Evolutionary conservation across 192 early-diverging fungal genomes (phyloP), one percentile per base, ranked within the genome.

Genomic region (Dimargaris xerosporica): DNA sequence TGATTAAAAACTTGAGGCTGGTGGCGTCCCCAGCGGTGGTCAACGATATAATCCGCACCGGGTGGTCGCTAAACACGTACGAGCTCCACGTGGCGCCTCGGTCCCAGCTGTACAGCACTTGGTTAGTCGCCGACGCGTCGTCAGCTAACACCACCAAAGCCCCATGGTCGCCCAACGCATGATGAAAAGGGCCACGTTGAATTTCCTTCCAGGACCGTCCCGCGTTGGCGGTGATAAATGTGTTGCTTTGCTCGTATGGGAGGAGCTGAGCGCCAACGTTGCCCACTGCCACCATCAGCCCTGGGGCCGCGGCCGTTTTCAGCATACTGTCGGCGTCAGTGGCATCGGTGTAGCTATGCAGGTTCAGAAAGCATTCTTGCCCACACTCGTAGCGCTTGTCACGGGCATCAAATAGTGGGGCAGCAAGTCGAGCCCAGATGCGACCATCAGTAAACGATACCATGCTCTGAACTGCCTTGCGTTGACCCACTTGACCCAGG

Each of bases 121-220:
- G 69, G 61, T 87, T 77, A 1, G 87, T 88, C 0, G 91, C 80
- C 2, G 63, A 73, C 44, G 83, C 76, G 47, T 94, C 85, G 58
- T 86, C 82, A 0, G 87, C 77, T 1, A 95, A 41, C 46, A 91
- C 73, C 12, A 96, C 63, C 17, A 99, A 69, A 0, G 80, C 82
- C n/a, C 96, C 96, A 56, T 92, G 88, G 64, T 97, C 93, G 30
- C 88, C 91, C 75, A 95, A 89, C 65, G 89, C 93, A 65, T 87
- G 86, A 60, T 86, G 71, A 61, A 80, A 73, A 19, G 79, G 80
- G 12, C 79, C 79, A 16, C 77, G 78, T 21, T 76, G 77, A 39
- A 93, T 75, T 65, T 89, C 81, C 3, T 51, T 62, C 96, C 96
- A 99, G 5, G 75, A 83, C 19, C 78, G 78, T 19, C 96, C 96